Conservation (phyloP, 345 rosid species). For the Barbarea vulgaris region DNA sequence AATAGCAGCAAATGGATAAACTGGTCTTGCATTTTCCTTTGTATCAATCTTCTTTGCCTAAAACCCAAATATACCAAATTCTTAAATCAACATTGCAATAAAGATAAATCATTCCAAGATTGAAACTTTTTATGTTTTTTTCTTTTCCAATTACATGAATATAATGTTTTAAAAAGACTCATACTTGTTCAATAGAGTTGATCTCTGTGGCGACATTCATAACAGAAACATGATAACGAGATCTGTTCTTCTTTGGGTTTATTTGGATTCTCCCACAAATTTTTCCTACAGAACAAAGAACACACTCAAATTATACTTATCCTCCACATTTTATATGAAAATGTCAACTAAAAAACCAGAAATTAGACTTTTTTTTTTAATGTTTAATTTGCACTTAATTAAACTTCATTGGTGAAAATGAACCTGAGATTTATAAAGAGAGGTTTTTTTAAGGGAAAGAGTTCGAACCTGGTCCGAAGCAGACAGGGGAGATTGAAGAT, state of each 20-base stretch:
- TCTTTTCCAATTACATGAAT: not conserved
- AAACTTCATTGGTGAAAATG: no score
- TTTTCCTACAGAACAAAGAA: constrained; percentile 43
- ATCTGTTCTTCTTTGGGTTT: constrained; percentile 53
- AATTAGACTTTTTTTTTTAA: no score
- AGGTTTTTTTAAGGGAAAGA: not conserved
- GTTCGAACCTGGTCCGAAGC: constrained; percentile 23
- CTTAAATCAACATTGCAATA: not conserved
- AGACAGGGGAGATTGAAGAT: constrained; percentile 39
- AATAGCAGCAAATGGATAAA: constrained; percentile 89
- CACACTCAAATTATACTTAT: no score
- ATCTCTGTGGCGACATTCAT: constrained; percentile 73
- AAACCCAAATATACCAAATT: constrained; percentile 7
- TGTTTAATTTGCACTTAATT: no score
- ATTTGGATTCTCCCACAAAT: constrained; percentile 42
- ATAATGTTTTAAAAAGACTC: not conserved
- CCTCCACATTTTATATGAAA: not conserved
- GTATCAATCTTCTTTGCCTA: constrained; percentile 56
- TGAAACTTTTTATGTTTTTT: not conserved
- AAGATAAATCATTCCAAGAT: constrained; percentile 15
- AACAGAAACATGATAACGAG: constrained; percentile 50
- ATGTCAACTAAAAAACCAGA: no score
- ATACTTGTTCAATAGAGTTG: constrained; percentile 65
- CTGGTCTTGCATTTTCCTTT: constrained; percentile 82
- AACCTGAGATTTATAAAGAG: not conserved